These are phyloP conservation scores for Nicotiana benthamiana DNA, from an alignment of 257 asterid species.

Conservation along the genomic window DNA sequence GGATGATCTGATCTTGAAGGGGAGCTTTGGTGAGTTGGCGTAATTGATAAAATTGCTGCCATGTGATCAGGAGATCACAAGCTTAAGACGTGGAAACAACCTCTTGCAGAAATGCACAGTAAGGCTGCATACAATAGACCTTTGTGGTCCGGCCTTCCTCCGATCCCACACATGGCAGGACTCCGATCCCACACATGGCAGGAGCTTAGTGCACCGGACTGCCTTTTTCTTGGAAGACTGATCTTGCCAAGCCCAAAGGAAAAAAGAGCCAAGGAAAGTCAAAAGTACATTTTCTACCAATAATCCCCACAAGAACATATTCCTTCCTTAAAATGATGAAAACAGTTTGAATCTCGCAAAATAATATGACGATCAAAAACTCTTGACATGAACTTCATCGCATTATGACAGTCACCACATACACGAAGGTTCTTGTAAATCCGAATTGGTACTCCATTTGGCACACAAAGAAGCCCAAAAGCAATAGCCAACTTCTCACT, in stretches of 20 bases:
- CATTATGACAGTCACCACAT: conserved; percentile 75
- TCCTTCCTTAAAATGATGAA: conserved; percentile 68
- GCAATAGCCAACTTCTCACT: conserved; percentile 84
- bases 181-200: too few species aligned
- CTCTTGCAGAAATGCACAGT: too few species aligned
- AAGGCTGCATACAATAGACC: too few species aligned
- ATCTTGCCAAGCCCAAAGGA: background rate
- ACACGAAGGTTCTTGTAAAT: conserved; percentile 61
- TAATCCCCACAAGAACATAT: conserved; percentile 58
- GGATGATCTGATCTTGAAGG: background rate
- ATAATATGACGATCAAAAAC: conserved; percentile 35
- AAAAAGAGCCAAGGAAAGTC: background rate
- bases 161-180: too few species aligned
- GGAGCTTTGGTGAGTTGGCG: too few species aligned
- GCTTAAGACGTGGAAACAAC: too few species aligned
- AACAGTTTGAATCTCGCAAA: conserved; percentile 63
- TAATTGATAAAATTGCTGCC: too few species aligned
- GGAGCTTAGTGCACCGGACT: too few species aligned
- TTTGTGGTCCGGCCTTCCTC: too few species aligned
- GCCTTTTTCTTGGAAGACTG: background rate
- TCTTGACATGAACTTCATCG: conserved; percentile 50
- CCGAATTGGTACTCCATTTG: conserved; percentile 41
- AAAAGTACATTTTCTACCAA: conserved; percentile 33
- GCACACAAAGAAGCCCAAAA: conserved; percentile 43
- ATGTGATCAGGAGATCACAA: too few species aligned